These are phyloP conservation scores for Acidiella bohemica DNA, from an alignment of 495 filamentous ascomycete species.

Conservation along the genomic window DNA sequence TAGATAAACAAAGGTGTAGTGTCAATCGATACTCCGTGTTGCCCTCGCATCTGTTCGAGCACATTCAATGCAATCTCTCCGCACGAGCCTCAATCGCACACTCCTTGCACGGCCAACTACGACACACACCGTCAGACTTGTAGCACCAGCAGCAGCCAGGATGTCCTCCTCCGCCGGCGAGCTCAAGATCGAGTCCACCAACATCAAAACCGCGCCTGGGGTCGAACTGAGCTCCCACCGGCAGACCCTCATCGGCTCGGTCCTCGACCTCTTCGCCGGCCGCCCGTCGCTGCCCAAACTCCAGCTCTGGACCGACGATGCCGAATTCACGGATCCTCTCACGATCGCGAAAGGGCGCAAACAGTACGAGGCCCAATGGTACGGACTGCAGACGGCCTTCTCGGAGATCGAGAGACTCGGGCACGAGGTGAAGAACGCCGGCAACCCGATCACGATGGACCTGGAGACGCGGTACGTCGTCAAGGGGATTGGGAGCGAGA, in stretches of 20 bases:
- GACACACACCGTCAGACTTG: neutral
- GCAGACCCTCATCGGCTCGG: slow-evolving; percentile 39
- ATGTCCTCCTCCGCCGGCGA: slow-evolving; percentile 8
- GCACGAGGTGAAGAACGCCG: slow-evolving; percentile 36
- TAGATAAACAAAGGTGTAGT: too few species aligned
- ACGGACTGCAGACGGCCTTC: slow-evolving; percentile 34
- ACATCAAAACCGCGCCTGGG: slow-evolving; percentile 36
- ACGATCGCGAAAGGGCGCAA: slow-evolving; percentile 39
- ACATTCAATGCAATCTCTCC: slow-evolving; percentile 9
- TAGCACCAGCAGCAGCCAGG: neutral
- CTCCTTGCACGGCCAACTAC: slow-evolving; percentile 5
- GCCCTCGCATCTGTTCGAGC: too few species aligned
- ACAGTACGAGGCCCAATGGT: slow-evolving; percentile 42
- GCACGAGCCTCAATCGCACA: slow-evolving; percentile 4
- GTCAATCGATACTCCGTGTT: too few species aligned
- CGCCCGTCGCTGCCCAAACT: slow-evolving; percentile 42
- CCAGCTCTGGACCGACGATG: slow-evolving; percentile 39
- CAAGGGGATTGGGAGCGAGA: slow-evolving; percentile 39
- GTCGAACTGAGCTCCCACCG: slow-evolving; percentile 35
- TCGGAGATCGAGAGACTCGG: slow-evolving; percentile 35
- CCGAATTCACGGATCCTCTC: slow-evolving; percentile 38
- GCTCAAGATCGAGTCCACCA: slow-evolving; percentile 34
- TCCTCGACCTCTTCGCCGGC: slow-evolving; percentile 48
- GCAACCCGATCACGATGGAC: slow-evolving; percentile 43
- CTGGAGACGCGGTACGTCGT: slow-evolving; percentile 40